phyloP scores from a whole-genome alignment of 1,284 basidiomycete species.

The Ceratobasidium sp. region DNA sequence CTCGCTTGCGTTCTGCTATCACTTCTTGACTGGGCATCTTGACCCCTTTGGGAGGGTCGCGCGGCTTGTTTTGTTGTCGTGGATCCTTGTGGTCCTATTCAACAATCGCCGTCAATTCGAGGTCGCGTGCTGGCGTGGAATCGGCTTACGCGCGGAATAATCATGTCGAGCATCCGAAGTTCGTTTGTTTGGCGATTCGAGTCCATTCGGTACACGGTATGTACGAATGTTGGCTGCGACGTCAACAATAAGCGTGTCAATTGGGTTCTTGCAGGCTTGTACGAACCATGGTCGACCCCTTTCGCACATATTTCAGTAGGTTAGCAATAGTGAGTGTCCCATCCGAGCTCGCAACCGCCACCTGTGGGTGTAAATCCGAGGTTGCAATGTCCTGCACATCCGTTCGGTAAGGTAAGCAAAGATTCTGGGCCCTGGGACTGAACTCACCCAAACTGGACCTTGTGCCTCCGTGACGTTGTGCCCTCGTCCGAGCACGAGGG shows the following conservation, averaged over 20 bases:
- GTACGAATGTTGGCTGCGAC: conserved; percentile 71
- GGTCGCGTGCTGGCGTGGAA: neutral
- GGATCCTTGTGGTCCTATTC: conserved; percentile 6
- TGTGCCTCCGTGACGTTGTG: conserved; percentile 72
- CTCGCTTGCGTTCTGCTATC: conserved; percentile 45
- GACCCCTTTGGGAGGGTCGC: neutral
- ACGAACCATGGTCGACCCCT: conserved; percentile 71
- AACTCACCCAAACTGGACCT: conserved; percentile 80
- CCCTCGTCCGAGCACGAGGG: conserved; percentile 74
- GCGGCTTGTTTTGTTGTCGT: conserved; percentile 8
- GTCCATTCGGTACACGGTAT: conserved; percentile 86
- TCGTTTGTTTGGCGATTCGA: conserved; percentile 74
- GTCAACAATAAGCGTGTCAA: neutral
- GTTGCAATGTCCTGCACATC: conserved; percentile 65
- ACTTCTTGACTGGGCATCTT: conserved; percentile 50
- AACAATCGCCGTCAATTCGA: neutral
- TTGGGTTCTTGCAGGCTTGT: neutral
- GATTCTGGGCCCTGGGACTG: neutral
- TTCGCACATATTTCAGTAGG: conserved; percentile 67
- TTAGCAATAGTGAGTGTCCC: conserved; percentile 79
- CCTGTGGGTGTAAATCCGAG: conserved; percentile 86
- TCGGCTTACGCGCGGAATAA: conserved; percentile 69
- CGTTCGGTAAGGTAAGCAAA: neutral
- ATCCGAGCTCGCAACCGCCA: conserved; percentile 81
- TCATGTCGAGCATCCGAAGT: conserved; percentile 83